These are phyloP conservation scores for Hymenoscyphus occultus DNA, from an alignment of 2,329 filamentous ascomycete genomes.

Conservation along the genomic window DNA sequence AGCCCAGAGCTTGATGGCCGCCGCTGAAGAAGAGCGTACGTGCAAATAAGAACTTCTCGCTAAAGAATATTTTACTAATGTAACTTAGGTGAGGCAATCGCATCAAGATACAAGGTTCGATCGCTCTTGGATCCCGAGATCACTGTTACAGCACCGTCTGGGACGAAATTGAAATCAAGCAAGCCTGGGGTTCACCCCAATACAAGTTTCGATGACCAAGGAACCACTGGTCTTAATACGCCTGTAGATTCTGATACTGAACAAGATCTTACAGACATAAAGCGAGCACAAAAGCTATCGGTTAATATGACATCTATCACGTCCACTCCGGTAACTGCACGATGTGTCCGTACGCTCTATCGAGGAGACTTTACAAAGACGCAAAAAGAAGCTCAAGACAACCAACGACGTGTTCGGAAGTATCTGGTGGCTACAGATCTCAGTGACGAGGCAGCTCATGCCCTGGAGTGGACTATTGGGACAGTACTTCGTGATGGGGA, in stretches of 20 bases:
- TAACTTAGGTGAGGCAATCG: constrained; percentile 26
- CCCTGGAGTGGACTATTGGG: constrained; percentile 95
- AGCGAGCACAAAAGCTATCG: constrained; percentile 79
- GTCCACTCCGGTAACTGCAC: constrained; percentile 70
- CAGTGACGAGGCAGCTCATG: constrained; percentile 90
- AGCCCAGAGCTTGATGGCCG: constrained; percentile 64
- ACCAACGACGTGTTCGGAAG: constrained; percentile 75
- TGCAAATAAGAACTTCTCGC: constrained; percentile 22
- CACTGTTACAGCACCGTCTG: constrained; percentile 60
- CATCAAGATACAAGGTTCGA: constrained; percentile 30
- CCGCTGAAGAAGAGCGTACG: constrained; percentile 77
- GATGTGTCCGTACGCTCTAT: constrained; percentile 85
- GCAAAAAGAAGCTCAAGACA: constrained; percentile 73
- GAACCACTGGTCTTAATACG: constrained; percentile 49
- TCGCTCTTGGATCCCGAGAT: constrained; percentile 57
- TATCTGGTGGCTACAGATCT: constrained; percentile 96
- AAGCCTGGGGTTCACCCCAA: constrained; percentile 70
- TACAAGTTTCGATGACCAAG: constrained; percentile 69
- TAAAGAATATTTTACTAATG: constrained; percentile 2
- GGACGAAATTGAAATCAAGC: constrained; percentile 54
- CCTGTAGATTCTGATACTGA: constrained; percentile 82
- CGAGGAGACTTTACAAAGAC: constrained; percentile 80
- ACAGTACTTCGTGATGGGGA: constrained; percentile 93
- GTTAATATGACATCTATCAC: constrained; percentile 78
- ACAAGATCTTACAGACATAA: constrained; percentile 79